A percentile compares a stretch with the other conserved stretches of the same genome.
Evolutionary conservation across 805 yeast genomes (phyloP).

Genomic region (Monosporozyma unispora): DNA sequence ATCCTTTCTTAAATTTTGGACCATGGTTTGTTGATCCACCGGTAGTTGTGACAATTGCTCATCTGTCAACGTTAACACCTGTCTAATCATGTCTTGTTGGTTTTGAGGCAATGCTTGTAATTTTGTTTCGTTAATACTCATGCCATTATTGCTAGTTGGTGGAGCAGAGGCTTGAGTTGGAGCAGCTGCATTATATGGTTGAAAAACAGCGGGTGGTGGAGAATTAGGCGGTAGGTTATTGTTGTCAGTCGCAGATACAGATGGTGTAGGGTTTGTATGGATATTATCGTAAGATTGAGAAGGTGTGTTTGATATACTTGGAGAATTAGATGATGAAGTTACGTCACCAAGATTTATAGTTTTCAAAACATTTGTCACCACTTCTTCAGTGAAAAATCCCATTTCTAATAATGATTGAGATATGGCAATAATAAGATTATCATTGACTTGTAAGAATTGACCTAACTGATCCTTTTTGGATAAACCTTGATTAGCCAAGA

Average conservation of each 20-base stretch:
- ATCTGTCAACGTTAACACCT: constrained; percentile 38
- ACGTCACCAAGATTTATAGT: constrained; percentile 4
- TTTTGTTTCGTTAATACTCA: constrained; percentile 35
- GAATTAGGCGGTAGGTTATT: not conserved
- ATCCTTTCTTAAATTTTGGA: constrained; percentile 45
- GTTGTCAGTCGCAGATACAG: not conserved
- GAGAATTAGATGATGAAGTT: constrained; percentile 2
- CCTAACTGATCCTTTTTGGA: constrained; percentile 38
- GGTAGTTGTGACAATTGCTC: constrained; percentile 38
- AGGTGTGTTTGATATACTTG: constrained; percentile 5
- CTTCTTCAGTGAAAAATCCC: constrained; percentile 66
- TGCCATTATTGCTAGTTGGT: constrained; percentile 27
- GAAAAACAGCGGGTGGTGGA: constrained; percentile 6
- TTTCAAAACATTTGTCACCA: constrained; percentile 47
- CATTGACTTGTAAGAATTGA: constrained; percentile 46
- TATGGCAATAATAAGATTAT: constrained; percentile 51
- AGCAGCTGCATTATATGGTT: constrained; percentile 3
- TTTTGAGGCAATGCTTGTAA: constrained; percentile 43
- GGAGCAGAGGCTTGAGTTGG: constrained; percentile 6
- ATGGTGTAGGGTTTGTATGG: not conserved
- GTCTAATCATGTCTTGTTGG: constrained; percentile 48
- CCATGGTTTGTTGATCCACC: constrained; percentile 42
- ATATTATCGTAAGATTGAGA: constrained; percentile 4
- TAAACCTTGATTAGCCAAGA: constrained; percentile 42
- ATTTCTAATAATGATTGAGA: constrained; percentile 66